Evolutionary conservation across 2,329 filamentous ascomycete species (phyloP).

Genomic region (Daldinia eschscholtzii): DNA sequence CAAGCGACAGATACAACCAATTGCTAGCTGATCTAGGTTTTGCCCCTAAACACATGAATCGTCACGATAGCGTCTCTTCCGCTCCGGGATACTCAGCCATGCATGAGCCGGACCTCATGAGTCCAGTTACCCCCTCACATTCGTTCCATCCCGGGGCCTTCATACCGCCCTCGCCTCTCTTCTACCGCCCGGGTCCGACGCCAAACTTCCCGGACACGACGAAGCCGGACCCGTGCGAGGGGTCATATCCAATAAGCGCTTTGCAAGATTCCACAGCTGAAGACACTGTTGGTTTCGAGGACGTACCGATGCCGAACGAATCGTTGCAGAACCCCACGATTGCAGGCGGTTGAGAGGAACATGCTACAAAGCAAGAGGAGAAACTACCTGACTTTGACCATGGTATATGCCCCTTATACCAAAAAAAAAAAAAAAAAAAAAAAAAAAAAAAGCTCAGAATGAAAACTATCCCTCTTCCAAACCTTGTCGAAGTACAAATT

Average conservation of each 20-base stretch:
- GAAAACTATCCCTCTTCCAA: background rate
- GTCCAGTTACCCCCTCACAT: conserved; percentile 31
- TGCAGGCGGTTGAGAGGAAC: background rate
- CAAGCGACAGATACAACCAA: conserved; percentile 51
- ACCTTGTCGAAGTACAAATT: background rate
- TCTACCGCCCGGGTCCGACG: conserved; percentile 35
- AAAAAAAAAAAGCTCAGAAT: background rate
- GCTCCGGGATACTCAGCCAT: conserved; percentile 36
- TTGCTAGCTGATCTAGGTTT: conserved; percentile 45
- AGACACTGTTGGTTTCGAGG: conserved; percentile 43
- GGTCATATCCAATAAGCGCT: conserved; percentile 30
- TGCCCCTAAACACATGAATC: conserved; percentile 20
- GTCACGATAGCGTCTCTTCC: conserved; percentile 39
- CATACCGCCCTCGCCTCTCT: conserved; percentile 39
- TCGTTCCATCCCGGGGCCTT: conserved; percentile 30
- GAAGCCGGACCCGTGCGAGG: conserved; percentile 12
- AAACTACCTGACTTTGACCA: background rate
- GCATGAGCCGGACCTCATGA: conserved; percentile 30
- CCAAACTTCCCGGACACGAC: conserved; percentile 18
- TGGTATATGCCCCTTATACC: background rate
- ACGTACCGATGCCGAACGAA: conserved; percentile 37
- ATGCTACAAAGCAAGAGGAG: background rate
- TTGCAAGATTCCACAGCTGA: conserved; percentile 22
- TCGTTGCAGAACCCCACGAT: conserved; percentile 19
- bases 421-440: conserved; percentile 3